These are phyloP conservation scores for Hypoxylon subgilvum DNA, from an alignment of 495 filamentous ascomycete species.

Conservation along the genomic window DNA sequence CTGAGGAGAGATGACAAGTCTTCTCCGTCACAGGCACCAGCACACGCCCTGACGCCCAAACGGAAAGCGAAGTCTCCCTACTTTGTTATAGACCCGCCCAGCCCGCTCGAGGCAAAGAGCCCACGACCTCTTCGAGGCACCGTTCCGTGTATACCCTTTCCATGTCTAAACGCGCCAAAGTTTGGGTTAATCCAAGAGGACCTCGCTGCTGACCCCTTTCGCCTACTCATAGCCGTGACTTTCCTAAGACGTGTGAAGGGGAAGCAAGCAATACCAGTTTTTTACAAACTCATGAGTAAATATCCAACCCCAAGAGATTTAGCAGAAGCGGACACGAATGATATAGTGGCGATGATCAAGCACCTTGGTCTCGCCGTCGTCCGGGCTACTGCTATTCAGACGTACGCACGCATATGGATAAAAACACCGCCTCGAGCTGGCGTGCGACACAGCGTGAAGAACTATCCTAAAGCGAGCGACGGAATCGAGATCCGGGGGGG, in stretches of 20 bases:
- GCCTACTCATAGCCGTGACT: conserved; percentile 74
- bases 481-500: conserved; percentile 59
- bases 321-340: conserved; percentile 60
- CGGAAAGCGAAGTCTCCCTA: conserved; percentile 51
- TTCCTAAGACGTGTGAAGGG: conserved; percentile 85
- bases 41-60: conserved; percentile 12
- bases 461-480: conserved; percentile 68
- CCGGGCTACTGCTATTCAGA: conserved; percentile 60
- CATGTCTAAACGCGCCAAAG: conserved; percentile 61
- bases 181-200: conserved; percentile 89
- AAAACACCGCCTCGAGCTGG: conserved; percentile 64
- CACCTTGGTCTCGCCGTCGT: conserved; percentile 73
- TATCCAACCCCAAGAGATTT: conserved; percentile 74
- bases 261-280: conserved; percentile 74
- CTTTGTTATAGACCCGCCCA: conserved; percentile 42
- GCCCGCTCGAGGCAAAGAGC: conserved; percentile 5
- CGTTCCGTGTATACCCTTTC: conserved; percentile 72
- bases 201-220: conserved; percentile 72
- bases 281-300: conserved; percentile 67
- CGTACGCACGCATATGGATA: conserved; percentile 74
- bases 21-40: background rate
- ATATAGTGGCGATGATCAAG: conserved; percentile 67
- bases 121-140: conserved; percentile 51
- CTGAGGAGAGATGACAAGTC: background rate
- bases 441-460: conserved; percentile 66